These are phyloP conservation scores for Thelonectria discophora DNA, from an alignment of 2,329 filamentous ascomycete species.

Conservation along the genomic window DNA sequence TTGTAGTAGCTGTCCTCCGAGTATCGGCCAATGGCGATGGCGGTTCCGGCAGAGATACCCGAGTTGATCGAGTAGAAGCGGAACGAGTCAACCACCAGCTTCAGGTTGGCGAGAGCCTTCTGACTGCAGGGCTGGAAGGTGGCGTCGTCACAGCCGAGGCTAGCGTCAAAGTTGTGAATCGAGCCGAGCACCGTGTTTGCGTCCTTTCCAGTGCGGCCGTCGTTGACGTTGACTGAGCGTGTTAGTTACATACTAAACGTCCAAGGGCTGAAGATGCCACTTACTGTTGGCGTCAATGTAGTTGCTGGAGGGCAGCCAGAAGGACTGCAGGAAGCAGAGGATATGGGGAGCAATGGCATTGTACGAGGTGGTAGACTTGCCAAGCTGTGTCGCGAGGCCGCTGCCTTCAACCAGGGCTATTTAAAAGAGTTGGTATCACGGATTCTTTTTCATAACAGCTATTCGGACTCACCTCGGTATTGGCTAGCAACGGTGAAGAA, in stretches of 20 bases:
- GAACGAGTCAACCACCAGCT: constrained; percentile 79
- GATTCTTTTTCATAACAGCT: no score
- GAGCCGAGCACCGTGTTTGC: constrained; percentile 73
- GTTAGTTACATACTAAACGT: not conserved
- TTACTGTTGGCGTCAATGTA: constrained; percentile 74
- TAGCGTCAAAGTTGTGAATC: constrained; percentile 75
- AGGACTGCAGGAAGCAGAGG: constrained; percentile 77
- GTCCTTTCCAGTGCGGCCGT: constrained; percentile 74
- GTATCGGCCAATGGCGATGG: constrained; percentile 73
- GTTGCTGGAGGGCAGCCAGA: constrained; percentile 70
- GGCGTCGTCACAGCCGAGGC: constrained; percentile 69
- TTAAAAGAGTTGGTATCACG: not conserved
- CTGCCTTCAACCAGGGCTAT: constrained; percentile 71
- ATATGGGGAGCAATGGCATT: constrained; percentile 73
- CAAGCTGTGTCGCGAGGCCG: constrained; percentile 70
- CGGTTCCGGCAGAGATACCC: constrained; percentile 66
- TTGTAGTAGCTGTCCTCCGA: constrained; percentile 78
- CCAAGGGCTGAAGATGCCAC: constrained; percentile 20
- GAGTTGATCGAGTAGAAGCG: constrained; percentile 76
- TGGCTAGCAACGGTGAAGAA: constrained; percentile 81
- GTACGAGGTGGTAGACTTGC: constrained; percentile 68
- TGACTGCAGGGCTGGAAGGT: constrained; percentile 84
- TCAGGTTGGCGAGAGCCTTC: constrained; percentile 77
- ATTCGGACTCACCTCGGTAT: constrained; percentile 64
- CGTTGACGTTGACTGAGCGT: constrained; percentile 60